phyloP scores from a whole-genome alignment of 345 rosid species.

The Hypericum perforatum region DNA sequence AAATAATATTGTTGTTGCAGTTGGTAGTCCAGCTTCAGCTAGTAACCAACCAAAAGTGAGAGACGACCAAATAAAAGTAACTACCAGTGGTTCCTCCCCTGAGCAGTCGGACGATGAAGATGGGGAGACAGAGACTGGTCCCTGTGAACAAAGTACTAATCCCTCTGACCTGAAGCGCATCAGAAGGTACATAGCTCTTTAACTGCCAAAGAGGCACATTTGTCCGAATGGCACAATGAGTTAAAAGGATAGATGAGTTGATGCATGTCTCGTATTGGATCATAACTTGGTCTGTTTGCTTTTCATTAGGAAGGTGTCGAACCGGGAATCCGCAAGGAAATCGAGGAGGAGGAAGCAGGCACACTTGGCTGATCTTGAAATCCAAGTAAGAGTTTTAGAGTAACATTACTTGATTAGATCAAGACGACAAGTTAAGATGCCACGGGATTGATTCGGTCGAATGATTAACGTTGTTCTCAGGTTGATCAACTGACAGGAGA shows the following conservation, averaged over 20 bases:
- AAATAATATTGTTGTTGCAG: neutral
- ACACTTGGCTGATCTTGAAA: neutral
- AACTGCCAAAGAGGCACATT: no score
- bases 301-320: no score
- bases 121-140: neutral
- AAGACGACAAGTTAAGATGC: no score
- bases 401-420: no score
- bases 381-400: neutral
- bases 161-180: neutral
- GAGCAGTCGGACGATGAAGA: slow-evolving; percentile 1
- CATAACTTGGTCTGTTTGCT: no score
- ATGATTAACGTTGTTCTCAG: neutral
- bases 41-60: neutral
- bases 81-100: neutral
- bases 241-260: no score
- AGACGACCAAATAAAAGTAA: neutral
- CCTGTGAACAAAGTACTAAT: slow-evolving; percentile 3
- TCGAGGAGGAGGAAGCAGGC: neutral
- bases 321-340: no score
- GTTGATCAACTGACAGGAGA: slow-evolving; percentile 3
- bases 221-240: no score
- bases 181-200: neutral
- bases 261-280: no score
- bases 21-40: neutral
- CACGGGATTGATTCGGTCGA: no score